These are phyloP conservation scores for Chrysoporthe austroafricana DNA, from an alignment of 2,329 filamentous ascomycete species.

Conservation along the genomic window DNA sequence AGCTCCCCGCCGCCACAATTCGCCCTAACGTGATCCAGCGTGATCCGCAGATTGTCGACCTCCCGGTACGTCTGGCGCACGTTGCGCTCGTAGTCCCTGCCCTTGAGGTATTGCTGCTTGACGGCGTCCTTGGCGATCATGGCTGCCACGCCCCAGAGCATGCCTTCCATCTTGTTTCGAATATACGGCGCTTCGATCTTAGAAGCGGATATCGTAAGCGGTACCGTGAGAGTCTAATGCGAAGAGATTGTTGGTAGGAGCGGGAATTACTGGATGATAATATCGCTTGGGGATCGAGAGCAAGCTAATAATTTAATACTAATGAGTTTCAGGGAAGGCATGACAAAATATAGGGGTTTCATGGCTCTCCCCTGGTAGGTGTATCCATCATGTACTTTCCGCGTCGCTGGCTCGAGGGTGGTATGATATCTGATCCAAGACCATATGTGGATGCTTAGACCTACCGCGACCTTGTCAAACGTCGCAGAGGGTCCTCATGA, in stretches of 20 bases:
- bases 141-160: conserved; percentile 16
- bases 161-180: conserved; percentile 14
- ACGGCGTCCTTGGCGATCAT: conserved; percentile 23
- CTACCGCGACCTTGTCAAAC: not conserved
- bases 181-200: not conserved
- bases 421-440: not conserved
- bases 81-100: conserved; percentile 23
- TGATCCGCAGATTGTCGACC: conserved; percentile 18
- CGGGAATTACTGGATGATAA: not conserved
- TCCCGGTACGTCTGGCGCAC: conserved; percentile 23
- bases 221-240: not conserved
- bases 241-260: no score
- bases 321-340: not conserved
- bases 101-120: conserved; percentile 17
- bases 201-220: not conserved
- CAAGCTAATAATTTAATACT: not conserved
- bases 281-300: not conserved
- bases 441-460: not conserved
- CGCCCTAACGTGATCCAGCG: conserved; percentile 19
- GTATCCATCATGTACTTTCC: not conserved
- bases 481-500: not conserved
- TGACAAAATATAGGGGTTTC: not conserved
- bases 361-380: not conserved
- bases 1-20: conserved; percentile 16
- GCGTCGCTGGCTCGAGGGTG: no score